These are phyloP conservation scores for Talaromyces sp. DNA, from an alignment of 2,329 filamentous ascomycete genomes.

Conservation along the genomic window DNA sequence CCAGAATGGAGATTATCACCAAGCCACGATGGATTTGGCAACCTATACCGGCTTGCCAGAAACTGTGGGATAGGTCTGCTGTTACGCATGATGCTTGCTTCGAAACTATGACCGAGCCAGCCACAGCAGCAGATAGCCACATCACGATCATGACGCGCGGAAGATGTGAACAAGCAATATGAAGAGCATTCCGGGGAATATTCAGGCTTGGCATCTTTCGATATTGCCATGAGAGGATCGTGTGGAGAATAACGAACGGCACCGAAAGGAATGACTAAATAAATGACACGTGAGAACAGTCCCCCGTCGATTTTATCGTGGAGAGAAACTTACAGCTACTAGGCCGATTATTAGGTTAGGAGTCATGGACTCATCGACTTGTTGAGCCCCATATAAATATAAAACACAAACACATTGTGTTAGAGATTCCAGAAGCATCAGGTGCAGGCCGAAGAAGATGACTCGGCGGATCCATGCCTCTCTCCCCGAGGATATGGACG, in stretches of 20 bases:
- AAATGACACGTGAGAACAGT: neutral
- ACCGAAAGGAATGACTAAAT: constrained; percentile 34
- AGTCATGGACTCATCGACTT: constrained; percentile 36
- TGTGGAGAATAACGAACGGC: constrained; percentile 32
- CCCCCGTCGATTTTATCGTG: neutral
- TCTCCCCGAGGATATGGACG: neutral
- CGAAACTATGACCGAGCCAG: constrained; percentile 32
- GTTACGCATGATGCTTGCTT: constrained; percentile 32
- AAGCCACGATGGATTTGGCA: constrained; percentile 32
- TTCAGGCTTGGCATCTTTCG: constrained; percentile 27
- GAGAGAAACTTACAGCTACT: constrained; percentile 25
- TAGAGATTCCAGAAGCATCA: constrained; percentile 31
- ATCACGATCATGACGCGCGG: constrained; percentile 30
- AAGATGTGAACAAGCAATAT: constrained; percentile 30
- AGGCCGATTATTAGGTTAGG: constrained; percentile 32
- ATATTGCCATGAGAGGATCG: constrained; percentile 36
- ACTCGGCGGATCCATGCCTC: constrained; percentile 30
- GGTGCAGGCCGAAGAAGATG: constrained; percentile 33
- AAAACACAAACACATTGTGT: constrained; percentile 30
- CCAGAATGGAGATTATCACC: constrained; percentile 29
- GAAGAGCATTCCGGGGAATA: constrained; percentile 27
- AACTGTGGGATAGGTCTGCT: constrained; percentile 18
- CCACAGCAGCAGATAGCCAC: constrained; percentile 35
- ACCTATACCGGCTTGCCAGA: constrained; percentile 33
- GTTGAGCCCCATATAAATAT: constrained; percentile 29